phyloP scores from a whole-genome alignment of 2,329 filamentous ascomycete genomes.

The Aspergillus sp. region DNA sequence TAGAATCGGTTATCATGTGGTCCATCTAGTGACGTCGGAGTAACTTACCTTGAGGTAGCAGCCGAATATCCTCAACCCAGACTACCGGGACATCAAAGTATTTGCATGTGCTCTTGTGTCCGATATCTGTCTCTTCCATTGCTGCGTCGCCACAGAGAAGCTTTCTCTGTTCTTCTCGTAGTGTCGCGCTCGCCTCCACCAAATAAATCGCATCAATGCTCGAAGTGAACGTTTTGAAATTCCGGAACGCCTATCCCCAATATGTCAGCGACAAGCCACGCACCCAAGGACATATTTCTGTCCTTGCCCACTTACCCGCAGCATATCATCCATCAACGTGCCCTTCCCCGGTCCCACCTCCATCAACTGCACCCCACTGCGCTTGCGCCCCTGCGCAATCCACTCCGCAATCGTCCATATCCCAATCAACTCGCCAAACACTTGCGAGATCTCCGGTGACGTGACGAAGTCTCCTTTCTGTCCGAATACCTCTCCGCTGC shows the following conservation, averaged over 20 bases:
- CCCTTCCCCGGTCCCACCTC: constrained; percentile 92
- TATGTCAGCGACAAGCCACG: constrained; percentile 2
- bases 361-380: constrained; percentile 73
- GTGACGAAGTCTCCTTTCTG: constrained; percentile 91
- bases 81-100: constrained; percentile 67
- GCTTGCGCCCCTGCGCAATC: constrained; percentile 77
- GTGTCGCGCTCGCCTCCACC: constrained; percentile 80
- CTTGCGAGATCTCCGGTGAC: constrained; percentile 92
- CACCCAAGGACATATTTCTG: neutral
- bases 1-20: neutral
- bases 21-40: neutral
- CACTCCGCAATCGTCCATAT: constrained; percentile 96
- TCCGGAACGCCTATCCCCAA: constrained; percentile 62
- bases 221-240: constrained; percentile 69
- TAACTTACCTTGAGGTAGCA: constrained; percentile 62
- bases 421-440: constrained; percentile 90
- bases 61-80: constrained; percentile 84
- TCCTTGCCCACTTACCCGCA: constrained; percentile 60
- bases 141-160: constrained; percentile 69
- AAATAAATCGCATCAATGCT: constrained; percentile 85
- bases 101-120: constrained; percentile 68
- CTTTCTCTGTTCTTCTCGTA: constrained; percentile 70
- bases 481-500: constrained; percentile 81
- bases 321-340: constrained; percentile 93
- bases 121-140: constrained; percentile 64